phyloP scores from a whole-genome alignment of 2,329 filamentous ascomycete species.

The Cladosporium sp. region DNA sequence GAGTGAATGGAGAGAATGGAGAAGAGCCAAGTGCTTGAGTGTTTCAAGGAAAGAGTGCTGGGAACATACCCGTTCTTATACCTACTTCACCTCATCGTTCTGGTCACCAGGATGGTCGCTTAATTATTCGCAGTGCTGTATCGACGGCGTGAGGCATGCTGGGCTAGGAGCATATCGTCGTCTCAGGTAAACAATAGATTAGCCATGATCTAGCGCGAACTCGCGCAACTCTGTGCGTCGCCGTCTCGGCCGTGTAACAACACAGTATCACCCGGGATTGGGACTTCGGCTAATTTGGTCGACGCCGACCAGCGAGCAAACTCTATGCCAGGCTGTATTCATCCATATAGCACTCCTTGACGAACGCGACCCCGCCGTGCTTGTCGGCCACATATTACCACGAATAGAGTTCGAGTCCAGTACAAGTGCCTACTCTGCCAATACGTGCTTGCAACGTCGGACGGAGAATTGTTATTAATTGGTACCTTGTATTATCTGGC shows the following conservation, averaged over 20 bases:
- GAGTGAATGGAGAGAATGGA: constrained; percentile 1
- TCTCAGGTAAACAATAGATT: constrained; percentile 13
- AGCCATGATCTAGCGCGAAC: neutral
- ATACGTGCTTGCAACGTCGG: neutral
- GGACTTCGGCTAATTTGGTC: constrained; percentile 9
- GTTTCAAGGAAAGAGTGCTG: constrained; percentile 9
- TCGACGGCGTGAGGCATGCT: neutral
- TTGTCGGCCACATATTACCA: neutral
- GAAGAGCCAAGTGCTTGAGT: constrained; percentile 14
- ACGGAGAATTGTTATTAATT: constrained; percentile 15
- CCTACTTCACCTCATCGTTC: constrained; percentile 1
- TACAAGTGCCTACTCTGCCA: neutral
- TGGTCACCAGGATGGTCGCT: neutral
- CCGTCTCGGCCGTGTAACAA: constrained; percentile 6
- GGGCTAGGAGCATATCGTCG: constrained; percentile 10
- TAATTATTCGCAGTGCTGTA: neutral
- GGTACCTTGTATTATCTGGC: constrained; percentile 1
- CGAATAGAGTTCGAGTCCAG: neutral
- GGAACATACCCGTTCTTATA: constrained; percentile 10
- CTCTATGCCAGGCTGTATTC: neutral
- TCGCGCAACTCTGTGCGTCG: neutral
- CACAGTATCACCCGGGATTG: neutral
- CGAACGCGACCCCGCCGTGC: neutral
- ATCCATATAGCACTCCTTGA: neutral
- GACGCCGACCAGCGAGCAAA: neutral